Evolutionary conservation across 345 rosid species (phyloP).

Genomic region (Pistacia integerrima): DNA sequence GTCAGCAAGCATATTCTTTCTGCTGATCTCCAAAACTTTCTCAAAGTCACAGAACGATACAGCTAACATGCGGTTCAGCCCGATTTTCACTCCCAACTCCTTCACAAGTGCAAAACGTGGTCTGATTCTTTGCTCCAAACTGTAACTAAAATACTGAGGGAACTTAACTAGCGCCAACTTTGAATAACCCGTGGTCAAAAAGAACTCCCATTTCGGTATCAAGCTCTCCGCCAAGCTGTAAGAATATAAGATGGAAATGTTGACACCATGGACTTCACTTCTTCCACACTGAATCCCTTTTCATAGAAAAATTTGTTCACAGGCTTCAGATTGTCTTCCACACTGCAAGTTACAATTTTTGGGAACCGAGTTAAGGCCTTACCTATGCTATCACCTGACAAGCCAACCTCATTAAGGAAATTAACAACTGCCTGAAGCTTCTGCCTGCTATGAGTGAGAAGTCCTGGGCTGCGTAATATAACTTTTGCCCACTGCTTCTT

Average conservation of each 20-base stretch:
- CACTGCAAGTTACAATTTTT: conserved; percentile 34
- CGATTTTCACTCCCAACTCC: conserved; percentile 34
- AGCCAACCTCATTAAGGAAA: conserved; percentile 47
- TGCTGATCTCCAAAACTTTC: conserved; percentile 32
- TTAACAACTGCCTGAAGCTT: conserved; percentile 34
- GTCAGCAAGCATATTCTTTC: background rate
- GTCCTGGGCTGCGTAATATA: conserved; percentile 41
- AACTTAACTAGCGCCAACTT: background rate
- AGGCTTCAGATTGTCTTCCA: conserved; percentile 38
- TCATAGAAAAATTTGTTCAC: conserved; percentile 40
- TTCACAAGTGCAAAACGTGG: conserved; percentile 44
- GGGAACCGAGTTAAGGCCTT: conserved; percentile 44
- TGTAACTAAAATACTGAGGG: background rate
- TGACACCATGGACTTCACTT: conserved; percentile 14
- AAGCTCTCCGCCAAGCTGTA: conserved; percentile 31
- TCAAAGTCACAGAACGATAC: conserved; percentile 31
- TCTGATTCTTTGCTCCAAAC: conserved; percentile 22
- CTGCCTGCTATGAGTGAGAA: conserved; percentile 42
- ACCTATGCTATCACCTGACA: conserved; percentile 41
- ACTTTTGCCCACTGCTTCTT: conserved; percentile 46
- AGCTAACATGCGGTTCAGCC: conserved; percentile 32
- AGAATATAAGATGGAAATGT: conserved; percentile 37
- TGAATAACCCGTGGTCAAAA: conserved; percentile 46
- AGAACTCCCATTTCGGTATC: conserved; percentile 28
- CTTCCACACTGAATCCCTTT: conserved; percentile 40